Conservation (phyloP, 2,329 filamentous ascomycete species). For the Simplicillium sp. region DNA sequence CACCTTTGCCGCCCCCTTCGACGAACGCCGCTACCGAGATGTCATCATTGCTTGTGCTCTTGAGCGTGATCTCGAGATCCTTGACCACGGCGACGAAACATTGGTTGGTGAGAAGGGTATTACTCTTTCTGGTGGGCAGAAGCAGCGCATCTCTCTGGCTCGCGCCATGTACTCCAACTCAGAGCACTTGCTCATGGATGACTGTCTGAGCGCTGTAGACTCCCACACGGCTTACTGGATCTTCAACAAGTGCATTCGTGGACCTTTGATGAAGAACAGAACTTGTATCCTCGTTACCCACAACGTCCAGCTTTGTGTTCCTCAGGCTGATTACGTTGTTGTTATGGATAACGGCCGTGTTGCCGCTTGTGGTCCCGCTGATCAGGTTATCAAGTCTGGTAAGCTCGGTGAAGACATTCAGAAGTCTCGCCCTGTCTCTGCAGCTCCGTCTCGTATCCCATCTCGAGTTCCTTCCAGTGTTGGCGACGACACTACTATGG, state of each 20-base stretch:
- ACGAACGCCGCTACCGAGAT: conserved; percentile 74
- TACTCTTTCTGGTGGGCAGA: conserved; percentile 91
- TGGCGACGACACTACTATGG: conserved; percentile 50
- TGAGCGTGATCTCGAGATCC: conserved; percentile 82
- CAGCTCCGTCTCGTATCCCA: conserved; percentile 59
- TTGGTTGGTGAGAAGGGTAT: conserved; percentile 96
- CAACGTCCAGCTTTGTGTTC: conserved; percentile 82
- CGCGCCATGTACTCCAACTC: conserved; percentile 95
- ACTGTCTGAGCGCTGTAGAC: conserved; percentile 93
- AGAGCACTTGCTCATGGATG: conserved; percentile 81
- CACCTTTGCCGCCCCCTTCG: conserved; percentile 71
- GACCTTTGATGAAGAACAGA: conserved; percentile 76
- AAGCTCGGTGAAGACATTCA: conserved; percentile 78
- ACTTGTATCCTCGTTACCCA: conserved; percentile 96
- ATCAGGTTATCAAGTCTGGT: conserved; percentile 76
- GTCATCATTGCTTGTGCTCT: conserved; percentile 88
- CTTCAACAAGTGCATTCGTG: conserved; percentile 84
- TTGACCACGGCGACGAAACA: conserved; percentile 87
- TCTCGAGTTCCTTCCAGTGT: conserved; percentile 72
- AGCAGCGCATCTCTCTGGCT: conserved; percentile 94
- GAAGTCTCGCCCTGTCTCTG: conserved; percentile 62
- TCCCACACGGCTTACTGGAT: conserved; percentile 98
- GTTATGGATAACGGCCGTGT: conserved; percentile 82
- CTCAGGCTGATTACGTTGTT: conserved; percentile 71
- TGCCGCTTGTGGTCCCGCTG: conserved; percentile 62